phyloP scores from a whole-genome alignment of 2,329 filamentous ascomycete species.

The Exophiala sp. region DNA sequence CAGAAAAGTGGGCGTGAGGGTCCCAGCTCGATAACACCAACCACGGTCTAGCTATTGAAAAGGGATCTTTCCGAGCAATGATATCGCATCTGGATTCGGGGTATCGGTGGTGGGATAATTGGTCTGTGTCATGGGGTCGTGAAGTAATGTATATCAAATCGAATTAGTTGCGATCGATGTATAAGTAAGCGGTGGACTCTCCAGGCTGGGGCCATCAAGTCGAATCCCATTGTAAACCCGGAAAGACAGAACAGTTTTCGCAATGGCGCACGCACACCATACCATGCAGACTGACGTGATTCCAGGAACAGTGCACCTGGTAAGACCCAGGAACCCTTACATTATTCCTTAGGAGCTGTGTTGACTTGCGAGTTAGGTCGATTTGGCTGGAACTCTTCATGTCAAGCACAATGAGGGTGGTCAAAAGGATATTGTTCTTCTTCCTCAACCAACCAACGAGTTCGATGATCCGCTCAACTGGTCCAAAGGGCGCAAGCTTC shows the following conservation, averaged over 20 bases:
- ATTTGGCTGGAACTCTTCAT: constrained; percentile 4
- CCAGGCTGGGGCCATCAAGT: not conserved
- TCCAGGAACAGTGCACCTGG: constrained; percentile 8
- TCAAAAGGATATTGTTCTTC: constrained; percentile 46
- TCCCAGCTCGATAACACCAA: not conserved
- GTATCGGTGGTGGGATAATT: not conserved
- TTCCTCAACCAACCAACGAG: constrained; percentile 50
- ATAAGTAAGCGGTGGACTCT: not conserved
- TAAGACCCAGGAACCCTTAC: not conserved
- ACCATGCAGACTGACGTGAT: constrained; percentile 7
- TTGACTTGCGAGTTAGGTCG: not conserved
- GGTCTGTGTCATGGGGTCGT: not conserved
- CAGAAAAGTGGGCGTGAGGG: not conserved
- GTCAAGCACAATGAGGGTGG: constrained; percentile 11
- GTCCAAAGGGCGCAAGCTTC: constrained; percentile 45
- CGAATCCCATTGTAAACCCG: not conserved
- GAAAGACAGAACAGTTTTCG: not conserved
- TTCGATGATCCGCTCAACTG: constrained; percentile 54
- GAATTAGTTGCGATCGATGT: not conserved
- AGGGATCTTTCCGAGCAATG: constrained; percentile 5
- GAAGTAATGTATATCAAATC: not conserved
- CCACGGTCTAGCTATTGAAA: not conserved
- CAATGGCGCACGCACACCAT: constrained; percentile 1
- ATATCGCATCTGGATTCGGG: not conserved
- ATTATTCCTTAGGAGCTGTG: not conserved